Evolutionary conservation across 495 filamentous ascomycete genomes (phyloP), one percentile per base, ranked within the genome.

Genomic region (Lasiosphaeris hirsuta): DNA sequence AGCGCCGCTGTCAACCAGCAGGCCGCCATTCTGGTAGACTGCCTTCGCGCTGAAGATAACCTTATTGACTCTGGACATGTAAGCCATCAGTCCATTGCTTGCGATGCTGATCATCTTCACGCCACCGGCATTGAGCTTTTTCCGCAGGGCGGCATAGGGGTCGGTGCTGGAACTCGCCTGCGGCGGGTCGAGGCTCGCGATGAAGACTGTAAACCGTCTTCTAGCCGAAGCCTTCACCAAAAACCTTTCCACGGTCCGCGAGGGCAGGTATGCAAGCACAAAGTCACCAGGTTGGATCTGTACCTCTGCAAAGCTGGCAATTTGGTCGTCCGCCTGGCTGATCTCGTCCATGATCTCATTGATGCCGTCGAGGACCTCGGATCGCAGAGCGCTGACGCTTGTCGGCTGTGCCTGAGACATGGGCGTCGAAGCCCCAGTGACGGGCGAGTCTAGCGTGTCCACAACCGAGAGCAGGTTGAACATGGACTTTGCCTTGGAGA

Each of bases 41-140:
- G 86, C 87, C 64, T 92, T 89, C 8, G 91, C 90, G 18, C 87
- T 84, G 19, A 97, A 78, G 35, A 97, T 89, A 58, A 97, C 92
- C 77, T 96, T 96, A 77, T 92, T 95, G 64, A 96, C 89, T 51
- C 86, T 84, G 0, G 92, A 88, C 88, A 97, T 97, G 54, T 96
- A 84, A 6, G 92, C 92, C 73, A 90, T 93, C 38, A 94, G 82
- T 10, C 89, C 87, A 10, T 88, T 87, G 68, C 92, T 90, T 17
- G 92, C 86, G 38, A 96, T 86, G 30, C 89, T 77, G 57, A 95
- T 86, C 35, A 93, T 87, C 8, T 84, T 88, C 51, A 95, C 86
- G 49, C 91, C 92, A 10, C 85, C 81, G 13, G 81, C 79, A 37
- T 84, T 86, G 52, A 97, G 77, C 9, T 89, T 82, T 66, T 92